phyloP scores from a whole-genome alignment of 805 yeast genomes.

The Spathaspora hagerdaliae region DNA sequence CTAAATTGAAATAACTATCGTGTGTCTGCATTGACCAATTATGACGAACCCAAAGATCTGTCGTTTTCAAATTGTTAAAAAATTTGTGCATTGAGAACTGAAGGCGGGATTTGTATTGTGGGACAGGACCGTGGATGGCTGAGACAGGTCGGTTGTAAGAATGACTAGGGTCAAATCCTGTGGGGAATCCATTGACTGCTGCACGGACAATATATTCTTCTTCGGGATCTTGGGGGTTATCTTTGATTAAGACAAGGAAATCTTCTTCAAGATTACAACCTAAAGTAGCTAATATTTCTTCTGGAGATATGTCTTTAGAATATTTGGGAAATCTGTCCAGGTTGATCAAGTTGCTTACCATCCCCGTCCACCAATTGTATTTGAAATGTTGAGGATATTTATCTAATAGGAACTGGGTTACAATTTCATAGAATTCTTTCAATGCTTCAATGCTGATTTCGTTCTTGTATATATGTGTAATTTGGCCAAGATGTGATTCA shows the following conservation, averaged over 20 bases:
- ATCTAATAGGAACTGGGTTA: constrained; percentile 33
- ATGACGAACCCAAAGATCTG: constrained; percentile 55
- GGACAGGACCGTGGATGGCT: constrained; percentile 67
- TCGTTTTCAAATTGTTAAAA: constrained; percentile 51
- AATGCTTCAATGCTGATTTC: constrained; percentile 29
- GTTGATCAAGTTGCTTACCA: constrained; percentile 37
- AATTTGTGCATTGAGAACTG: constrained; percentile 64
- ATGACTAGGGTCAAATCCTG: constrained; percentile 64
- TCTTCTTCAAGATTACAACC: constrained; percentile 58
- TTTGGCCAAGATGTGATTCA: constrained; percentile 25
- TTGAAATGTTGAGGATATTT: constrained; percentile 55
- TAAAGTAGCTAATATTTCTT: constrained; percentile 18
- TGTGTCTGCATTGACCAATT: constrained; percentile 74
- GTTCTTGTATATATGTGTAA: constrained; percentile 21
- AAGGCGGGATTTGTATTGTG: constrained; percentile 55
- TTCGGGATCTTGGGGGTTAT: constrained; percentile 29
- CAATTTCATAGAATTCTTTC: constrained; percentile 46
- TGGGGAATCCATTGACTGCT: constrained; percentile 60
- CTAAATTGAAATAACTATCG: constrained; percentile 26
- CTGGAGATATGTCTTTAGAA: constrained; percentile 13
- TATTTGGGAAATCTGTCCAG: constrained; percentile 33
- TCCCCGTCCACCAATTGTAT: constrained; percentile 13
- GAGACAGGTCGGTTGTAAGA: constrained; percentile 54
- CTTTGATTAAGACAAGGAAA: constrained; percentile 48
- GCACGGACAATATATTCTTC: constrained; percentile 60